Evolutionary conservation across 2,329 filamentous ascomycete species (phyloP).

Genomic region (Cordyceps militaris): DNA sequence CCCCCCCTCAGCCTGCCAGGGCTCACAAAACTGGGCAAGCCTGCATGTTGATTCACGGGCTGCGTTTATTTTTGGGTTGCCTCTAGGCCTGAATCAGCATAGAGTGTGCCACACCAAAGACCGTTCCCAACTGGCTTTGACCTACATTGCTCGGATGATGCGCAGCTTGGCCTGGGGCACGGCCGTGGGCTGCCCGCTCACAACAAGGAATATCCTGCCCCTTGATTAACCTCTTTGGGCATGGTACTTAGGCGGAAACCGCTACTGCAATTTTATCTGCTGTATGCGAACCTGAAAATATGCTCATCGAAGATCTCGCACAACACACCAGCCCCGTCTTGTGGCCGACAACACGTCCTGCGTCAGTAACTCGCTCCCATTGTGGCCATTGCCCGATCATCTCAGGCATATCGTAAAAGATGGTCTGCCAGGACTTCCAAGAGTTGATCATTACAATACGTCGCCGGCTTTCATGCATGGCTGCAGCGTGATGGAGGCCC

Average conservation of each 20-base stretch:
- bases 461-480: too few species aligned
- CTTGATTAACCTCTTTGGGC: background rate
- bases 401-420: background rate
- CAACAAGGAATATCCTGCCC: background rate
- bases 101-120: background rate
- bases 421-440: background rate
- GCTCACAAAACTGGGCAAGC: background rate
- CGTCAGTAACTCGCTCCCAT: background rate
- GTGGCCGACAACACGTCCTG: background rate
- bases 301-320: background rate
- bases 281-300: background rate
- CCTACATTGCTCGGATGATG: conserved; percentile 2
- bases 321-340: background rate
- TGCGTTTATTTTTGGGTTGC: background rate
- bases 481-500: background rate
- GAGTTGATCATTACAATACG: background rate
- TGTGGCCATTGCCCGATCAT: too few species aligned
- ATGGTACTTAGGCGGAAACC: background rate
- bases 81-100: background rate
- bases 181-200: background rate
- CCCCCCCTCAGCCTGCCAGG: background rate
- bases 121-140: background rate
- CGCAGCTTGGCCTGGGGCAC: background rate
- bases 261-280: background rate
- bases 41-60: background rate